Base-by-base conservation (phyloP, 1,139 yeast genomes). In the Blastobotrys malaysiensis region DNA sequence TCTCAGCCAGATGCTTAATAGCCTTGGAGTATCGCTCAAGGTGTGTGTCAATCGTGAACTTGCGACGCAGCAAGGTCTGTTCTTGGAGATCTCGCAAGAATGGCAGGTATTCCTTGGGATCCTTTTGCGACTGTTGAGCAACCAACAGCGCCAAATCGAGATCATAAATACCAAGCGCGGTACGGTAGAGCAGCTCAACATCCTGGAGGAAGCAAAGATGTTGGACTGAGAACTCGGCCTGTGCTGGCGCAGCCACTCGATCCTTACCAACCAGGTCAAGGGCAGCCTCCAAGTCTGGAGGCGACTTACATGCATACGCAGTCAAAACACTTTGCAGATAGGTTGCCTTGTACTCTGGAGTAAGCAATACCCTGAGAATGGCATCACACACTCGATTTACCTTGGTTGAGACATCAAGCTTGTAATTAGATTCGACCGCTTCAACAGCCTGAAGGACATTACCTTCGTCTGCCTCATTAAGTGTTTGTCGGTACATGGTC, bases 41-140 rank as follows among this genome's bases (percentile, higher is more conserved):
- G 65, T 84, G 77, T 52, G 88, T 86, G 67, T 95, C 99, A 62
- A 95, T 87, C 65, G 83, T 73, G 65, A 88, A 91, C 65, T 80
- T 78, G 63, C 84, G 82, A 56, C 96, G 80, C 51, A 82, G 71
- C 18, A 81, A 83, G 0, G 80, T 75, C 68, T 86, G 87, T 43
- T 80, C 80, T 61, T 88, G 87, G 55, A 95, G 75, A 53, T 82
- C 79, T 65, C 90, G 96, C 61, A 95, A 76, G 69, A 93, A 95
- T 52, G 99, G 97, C 53, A 95, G 73, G 65, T 93, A 95, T 69
- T 95, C 99, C 66, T 91, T 89, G 24, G 99, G 99, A 73, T 95
- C 99, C 77, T 86, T 90, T 70, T 93, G 98, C 0, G 97, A 90
- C 66, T 90, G 93, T 69, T 95, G 98, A 0, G 99, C 99, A 60